phyloP scores from a whole-genome alignment of 495 filamentous ascomycete species.

The Penicillium macrosclerotiorum region DNA sequence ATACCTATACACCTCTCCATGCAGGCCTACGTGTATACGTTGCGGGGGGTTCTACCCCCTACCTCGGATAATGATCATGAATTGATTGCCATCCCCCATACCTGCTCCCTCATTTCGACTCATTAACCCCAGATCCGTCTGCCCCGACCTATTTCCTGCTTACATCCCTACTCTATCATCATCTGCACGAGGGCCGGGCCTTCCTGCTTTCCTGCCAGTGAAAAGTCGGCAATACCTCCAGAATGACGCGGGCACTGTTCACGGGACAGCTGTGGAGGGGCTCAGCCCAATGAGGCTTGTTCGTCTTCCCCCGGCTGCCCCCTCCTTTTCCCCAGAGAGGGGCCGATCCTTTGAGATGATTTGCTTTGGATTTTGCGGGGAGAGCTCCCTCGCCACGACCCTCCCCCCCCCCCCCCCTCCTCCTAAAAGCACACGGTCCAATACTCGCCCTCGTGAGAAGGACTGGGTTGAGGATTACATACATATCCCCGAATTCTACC shows the following conservation, averaged over 20 bases:
- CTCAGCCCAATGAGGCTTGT: background rate
- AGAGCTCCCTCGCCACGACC: conserved; percentile 4
- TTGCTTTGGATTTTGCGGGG: conserved; percentile 7
- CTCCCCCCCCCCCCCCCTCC: background rate
- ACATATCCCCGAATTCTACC: no score
- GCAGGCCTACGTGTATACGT: no score
- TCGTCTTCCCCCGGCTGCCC: no score
- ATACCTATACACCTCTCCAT: no score
- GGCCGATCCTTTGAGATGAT: background rate
- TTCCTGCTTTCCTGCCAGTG: background rate
- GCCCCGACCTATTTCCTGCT: background rate
- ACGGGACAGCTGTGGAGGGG: background rate
- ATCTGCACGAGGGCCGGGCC: background rate
- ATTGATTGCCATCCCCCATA: background rate
- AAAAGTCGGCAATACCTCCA: background rate
- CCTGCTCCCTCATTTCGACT: background rate
- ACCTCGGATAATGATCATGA: no score
- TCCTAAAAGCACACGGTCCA: background rate
- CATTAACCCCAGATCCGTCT: background rate
- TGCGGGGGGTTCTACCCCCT: conserved; percentile 2
- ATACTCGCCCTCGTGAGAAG: background rate
- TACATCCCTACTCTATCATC: background rate
- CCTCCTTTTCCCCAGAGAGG: background rate
- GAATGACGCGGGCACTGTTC: background rate
- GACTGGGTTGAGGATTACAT: no score